Evolutionary conservation across 2,329 filamentous ascomycete species (phyloP), one percentile per base, ranked within the genome.

Genomic region (Sodiomyces alkalinus): DNA sequence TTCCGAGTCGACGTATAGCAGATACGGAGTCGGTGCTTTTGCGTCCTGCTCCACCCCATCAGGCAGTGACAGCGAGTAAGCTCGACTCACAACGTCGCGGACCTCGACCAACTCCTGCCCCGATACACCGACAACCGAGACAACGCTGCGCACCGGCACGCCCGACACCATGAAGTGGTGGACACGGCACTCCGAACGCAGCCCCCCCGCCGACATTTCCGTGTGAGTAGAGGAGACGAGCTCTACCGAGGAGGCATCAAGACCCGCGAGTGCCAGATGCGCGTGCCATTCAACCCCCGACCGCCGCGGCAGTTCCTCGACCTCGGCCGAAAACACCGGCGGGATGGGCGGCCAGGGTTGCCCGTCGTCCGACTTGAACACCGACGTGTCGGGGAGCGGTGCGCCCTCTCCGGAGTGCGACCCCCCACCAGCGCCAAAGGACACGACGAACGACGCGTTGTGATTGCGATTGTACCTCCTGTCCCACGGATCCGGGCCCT

Each of bases 241-340:
- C 20, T 29, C 31, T 15, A 27, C 35, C 5, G 33, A 32, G 12
- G 34, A 32, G 5, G 31, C 23, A 4, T 39, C 34, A 4, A 57
- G 34, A 15, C 38, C 32, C 7, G 49, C 48, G 6, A 79, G 49
- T 0, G 81, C 80, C 3, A 70, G 46, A 32, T 77, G 68, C 2
- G 64, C 75, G 40, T 81, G 77, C 86, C 87, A 98, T 56, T 98
- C 90, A 8, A 94, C 70, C 20, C 62, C 62, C 17, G 78, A 77
- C 11, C 58, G 61, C 13, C 81, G 68, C 1, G 90, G 90, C 9
- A 98, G 61, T 38, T 74, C 68, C 23, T 75, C 65, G 2, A 94
- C 79, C 44, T 90, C 74, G 1, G 74, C 76, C 0, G 77, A 67
- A 45, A 90, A 78, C 41, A 86, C 64, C 0, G 77, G 77, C 2